Conservation (phyloP, 345 rosid genomes). For the Eucalyptus curtisii region DNA sequence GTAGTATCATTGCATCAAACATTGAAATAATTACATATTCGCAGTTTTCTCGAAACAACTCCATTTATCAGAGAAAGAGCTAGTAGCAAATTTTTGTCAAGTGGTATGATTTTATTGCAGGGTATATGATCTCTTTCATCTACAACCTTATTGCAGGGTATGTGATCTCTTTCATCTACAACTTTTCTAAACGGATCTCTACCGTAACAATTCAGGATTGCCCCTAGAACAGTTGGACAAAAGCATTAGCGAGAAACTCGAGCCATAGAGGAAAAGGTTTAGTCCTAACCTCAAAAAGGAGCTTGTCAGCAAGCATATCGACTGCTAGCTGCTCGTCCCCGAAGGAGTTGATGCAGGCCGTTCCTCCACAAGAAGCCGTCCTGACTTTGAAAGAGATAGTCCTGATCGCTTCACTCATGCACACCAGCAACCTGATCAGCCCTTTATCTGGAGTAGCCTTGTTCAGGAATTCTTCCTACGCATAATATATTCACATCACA, state of each 20-base stretch:
- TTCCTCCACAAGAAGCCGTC: constrained; percentile 98
- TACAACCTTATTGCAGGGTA: neutral
- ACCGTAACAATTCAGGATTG: neutral
- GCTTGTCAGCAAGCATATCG: constrained; percentile 88
- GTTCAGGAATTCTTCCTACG: constrained; percentile 81
- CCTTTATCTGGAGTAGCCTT: constrained; percentile 86
- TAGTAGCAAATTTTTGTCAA: neutral
- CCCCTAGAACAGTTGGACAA: neutral
- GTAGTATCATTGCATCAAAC: neutral
- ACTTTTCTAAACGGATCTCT: neutral
- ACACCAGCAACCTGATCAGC: constrained; percentile 55
- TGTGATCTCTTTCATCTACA: neutral
- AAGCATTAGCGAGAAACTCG: neutral
- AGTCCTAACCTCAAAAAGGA: constrained; percentile 69
- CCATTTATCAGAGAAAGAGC: neutral
- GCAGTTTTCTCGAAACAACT: neutral
- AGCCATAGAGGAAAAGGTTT: neutral
- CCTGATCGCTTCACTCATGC: constrained; percentile 95
- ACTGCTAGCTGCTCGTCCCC: constrained; percentile 99
- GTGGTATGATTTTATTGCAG: neutral
- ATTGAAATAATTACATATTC: neutral
- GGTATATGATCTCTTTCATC: neutral
- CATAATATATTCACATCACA: neutral
- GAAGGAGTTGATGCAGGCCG: constrained; percentile 85
- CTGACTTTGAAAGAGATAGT: constrained; percentile 87